Percentiles rank a stretch among this genome's conserved stretches.
phyloP scores from a whole-genome alignment of 768 basidiomycete genomes.

The Phaffia australis region DNA sequence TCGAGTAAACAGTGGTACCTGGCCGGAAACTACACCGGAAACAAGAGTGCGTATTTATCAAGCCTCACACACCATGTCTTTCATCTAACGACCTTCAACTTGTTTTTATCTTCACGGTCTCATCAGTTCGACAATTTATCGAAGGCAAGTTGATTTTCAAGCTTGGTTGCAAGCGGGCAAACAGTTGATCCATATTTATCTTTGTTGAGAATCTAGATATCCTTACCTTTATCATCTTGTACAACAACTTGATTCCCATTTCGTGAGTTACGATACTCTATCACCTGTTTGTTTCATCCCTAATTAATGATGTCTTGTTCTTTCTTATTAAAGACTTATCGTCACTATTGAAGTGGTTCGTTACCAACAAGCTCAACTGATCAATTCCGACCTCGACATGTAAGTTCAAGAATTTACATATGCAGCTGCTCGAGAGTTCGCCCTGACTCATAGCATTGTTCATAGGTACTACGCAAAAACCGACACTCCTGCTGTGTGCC shows the following conservation, averaged over 20 bases:
- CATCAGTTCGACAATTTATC: conserved; percentile 60
- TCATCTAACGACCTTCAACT: conserved; percentile 33
- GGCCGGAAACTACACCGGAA: conserved; percentile 41
- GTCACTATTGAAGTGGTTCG: conserved; percentile 99
- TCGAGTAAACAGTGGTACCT: conserved; percentile 85
- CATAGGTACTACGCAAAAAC: conserved; percentile 67
- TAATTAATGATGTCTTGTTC: background rate
- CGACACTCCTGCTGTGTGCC: conserved; percentile 90
- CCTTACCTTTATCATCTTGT: conserved; percentile 93
- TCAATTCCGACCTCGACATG: conserved; percentile 98
- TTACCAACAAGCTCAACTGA: conserved; percentile 91
- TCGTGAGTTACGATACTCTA: conserved; percentile 44
- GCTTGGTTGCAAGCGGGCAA: conserved; percentile 11
- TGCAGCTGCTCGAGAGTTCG: no score
- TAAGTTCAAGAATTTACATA: background rate
- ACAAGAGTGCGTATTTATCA: conserved; percentile 32
- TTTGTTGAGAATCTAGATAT: conserved; percentile 51
- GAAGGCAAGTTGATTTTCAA: conserved; percentile 50
- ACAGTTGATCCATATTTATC: conserved; percentile 26
- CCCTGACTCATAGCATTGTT: background rate
- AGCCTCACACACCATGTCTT: background rate
- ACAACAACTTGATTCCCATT: conserved; percentile 98
- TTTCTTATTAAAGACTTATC: conserved; percentile 50
- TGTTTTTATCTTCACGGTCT: background rate
- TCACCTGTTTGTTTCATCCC: background rate